phyloP scores from a whole-genome alignment of 169 alveolate species.

The Amoebophrya sp. region DNA sequence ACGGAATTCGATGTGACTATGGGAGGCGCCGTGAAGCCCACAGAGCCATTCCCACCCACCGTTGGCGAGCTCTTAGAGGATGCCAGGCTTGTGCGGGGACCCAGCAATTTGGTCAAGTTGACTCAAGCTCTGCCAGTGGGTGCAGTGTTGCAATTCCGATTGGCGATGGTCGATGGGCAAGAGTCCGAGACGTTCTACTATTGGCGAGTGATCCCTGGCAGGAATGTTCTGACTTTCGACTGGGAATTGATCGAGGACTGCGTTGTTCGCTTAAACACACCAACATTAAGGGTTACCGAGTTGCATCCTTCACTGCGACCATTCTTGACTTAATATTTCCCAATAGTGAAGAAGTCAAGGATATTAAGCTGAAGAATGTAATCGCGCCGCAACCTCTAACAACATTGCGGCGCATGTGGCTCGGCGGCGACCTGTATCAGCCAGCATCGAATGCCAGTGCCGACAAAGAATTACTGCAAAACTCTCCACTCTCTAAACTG shows the following conservation, averaged over 20 bases:
- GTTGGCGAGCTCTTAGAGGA: background rate
- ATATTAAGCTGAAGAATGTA: no score
- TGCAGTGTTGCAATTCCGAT: no score
- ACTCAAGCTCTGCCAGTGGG: background rate
- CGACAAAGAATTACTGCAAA: no score
- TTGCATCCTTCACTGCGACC: no score
- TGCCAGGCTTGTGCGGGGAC: background rate
- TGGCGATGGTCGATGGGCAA: no score
- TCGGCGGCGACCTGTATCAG: no score
- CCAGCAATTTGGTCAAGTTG: background rate
- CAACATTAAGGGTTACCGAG: background rate
- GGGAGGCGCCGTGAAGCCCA: background rate
- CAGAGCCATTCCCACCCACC: background rate
- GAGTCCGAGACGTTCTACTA: constrained; percentile 15
- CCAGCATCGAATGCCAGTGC: no score
- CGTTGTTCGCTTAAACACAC: background rate
- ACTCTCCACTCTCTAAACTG: no score
- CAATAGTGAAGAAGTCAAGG: no score
- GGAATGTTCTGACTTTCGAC: background rate
- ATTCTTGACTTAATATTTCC: no score
- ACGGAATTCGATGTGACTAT: no score
- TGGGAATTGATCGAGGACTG: background rate
- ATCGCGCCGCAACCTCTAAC: no score
- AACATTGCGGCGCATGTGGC: background rate
- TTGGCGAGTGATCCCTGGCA: background rate